Base-by-base conservation (phyloP, 1,284 basidiomycete genomes). In the Pseudozyma hubeiensis region DNA sequence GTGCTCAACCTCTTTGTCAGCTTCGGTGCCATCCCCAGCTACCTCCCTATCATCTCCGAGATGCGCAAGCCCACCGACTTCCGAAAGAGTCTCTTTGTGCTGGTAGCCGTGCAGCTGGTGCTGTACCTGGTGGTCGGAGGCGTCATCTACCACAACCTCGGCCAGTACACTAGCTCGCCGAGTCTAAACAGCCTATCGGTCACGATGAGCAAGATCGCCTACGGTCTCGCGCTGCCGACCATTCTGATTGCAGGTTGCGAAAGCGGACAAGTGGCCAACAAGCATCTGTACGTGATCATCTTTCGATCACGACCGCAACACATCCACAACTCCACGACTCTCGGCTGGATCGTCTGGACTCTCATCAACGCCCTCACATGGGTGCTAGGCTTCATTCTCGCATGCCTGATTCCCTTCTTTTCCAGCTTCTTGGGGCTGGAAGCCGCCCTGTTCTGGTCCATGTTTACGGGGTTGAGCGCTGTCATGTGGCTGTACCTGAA, bases 51-150 rank as follows among this genome's bases (percentile, higher is more conserved):
- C 51, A 69, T 80, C 31, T 75, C 80, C 31, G 80, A 82, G 67
- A 81, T 82, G 78, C 56, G 68, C 40, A 70, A 77, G 43, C 80
- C 75, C 3, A 52, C 53, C 43, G 69, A 74, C 53, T 82, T 80
- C 61, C 62, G 52, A 39, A 66, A 64, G 48, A 76, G 80, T 59
- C 64, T 82, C 4, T 48, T 31, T 17, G 34, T 71, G 35, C 74
- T 80, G 16, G 64, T 75, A 3, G 47, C 30, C 33, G 67, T 78
- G 9, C 75, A 81, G 55, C 48, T 75, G 34, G 76, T 82, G 3
- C 69, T 82, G 50, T 82, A 82, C 58, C 37, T 73, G n/a, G 50
- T 82, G 11, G 77, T 81, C 19, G 80, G 80, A n/a, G 71, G 75
- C 39, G 71, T 81, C 43, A 66, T 82, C 55, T 79, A 80, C 64